Conservation (phyloP, 2,329 filamentous ascomycete genomes). For the Cladorrhinum sp. region DNA sequence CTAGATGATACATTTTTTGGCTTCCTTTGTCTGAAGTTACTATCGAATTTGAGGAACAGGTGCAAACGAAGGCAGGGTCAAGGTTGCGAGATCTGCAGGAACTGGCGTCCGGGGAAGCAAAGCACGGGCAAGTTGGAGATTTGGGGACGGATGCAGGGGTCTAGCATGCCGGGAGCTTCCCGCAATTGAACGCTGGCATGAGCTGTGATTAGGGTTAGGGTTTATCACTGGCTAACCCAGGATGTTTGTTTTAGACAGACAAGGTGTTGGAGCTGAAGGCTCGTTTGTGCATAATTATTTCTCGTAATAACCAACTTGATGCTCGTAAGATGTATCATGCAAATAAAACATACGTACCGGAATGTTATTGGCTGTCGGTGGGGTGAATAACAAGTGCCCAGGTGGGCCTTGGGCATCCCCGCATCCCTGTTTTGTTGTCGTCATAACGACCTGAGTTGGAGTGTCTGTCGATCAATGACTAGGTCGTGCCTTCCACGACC, state of each 20-base stretch:
- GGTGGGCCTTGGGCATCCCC: not conserved
- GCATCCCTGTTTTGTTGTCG: not conserved
- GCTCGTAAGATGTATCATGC: not conserved
- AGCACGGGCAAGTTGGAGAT: not conserved
- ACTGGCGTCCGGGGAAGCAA: not conserved
- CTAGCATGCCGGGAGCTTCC: not conserved
- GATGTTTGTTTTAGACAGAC: too few species aligned
- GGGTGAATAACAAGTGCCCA: not conserved
- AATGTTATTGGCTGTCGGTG: not conserved
- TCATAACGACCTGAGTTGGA: not conserved
- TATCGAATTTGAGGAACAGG: not conserved
- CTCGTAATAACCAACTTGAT: not conserved
- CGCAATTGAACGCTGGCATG: not conserved
- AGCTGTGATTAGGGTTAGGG: not conserved
- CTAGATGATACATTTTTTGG: constrained; percentile 56
- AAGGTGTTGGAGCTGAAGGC: too few species aligned
- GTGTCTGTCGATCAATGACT: not conserved
- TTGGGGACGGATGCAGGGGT: not conserved
- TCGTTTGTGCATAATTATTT: too few species aligned
- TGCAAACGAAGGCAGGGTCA: not conserved
- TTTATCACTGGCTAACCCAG: too few species aligned
- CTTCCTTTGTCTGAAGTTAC: not conserved
- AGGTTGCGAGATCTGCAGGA: not conserved
- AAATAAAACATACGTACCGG: not conserved
- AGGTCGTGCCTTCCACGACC: constrained; percentile 17